phyloP scores from a whole-genome alignment of 2,329 filamentous ascomycete species.

The Ophiostoma sp. region DNA sequence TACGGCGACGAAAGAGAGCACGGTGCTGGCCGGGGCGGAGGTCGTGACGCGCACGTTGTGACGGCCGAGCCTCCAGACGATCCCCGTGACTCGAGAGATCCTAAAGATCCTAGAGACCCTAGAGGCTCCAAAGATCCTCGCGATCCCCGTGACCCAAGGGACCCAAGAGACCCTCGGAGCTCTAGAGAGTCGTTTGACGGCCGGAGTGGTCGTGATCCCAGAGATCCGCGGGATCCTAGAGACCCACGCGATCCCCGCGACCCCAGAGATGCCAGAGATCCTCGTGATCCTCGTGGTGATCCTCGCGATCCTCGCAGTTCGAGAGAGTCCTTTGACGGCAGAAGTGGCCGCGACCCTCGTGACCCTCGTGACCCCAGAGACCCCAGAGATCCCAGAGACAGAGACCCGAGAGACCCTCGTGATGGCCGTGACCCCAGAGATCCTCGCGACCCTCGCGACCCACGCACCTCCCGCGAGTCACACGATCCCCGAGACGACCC shows the following conservation, averaged over 20 bases:
- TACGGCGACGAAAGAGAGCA: constrained; percentile 36
- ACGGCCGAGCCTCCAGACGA: constrained; percentile 19
- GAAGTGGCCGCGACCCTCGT: constrained; percentile 20
- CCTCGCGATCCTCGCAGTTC: constrained; percentile 21
- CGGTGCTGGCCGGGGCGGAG: constrained; percentile 27
- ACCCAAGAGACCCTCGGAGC: neutral
- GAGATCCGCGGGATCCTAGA: neutral
- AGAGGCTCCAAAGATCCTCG: constrained; percentile 27
- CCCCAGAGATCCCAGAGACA: neutral
- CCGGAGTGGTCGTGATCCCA: constrained; percentile 18
- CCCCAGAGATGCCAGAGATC: constrained; percentile 13
- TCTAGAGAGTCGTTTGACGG: neutral
- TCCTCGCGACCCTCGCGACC: constrained; percentile 3
- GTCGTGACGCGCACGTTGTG: constrained; percentile 16
- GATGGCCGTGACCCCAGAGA: constrained; percentile 9
- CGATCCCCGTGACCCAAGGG: neutral
- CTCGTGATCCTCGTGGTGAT: constrained; percentile 29
- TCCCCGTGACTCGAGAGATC: constrained; percentile 23
- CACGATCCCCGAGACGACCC: constrained; percentile 19
- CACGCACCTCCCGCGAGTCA: constrained; percentile 1
- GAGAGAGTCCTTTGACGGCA: neutral
- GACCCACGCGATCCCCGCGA: neutral
- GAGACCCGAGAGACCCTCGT: constrained; percentile 12
- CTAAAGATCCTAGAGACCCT: constrained; percentile 15
- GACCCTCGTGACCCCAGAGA: constrained; percentile 13